Conservation (phyloP, 2,329 filamentous ascomycete genomes). For the Colletotrichum salicis region DNA sequence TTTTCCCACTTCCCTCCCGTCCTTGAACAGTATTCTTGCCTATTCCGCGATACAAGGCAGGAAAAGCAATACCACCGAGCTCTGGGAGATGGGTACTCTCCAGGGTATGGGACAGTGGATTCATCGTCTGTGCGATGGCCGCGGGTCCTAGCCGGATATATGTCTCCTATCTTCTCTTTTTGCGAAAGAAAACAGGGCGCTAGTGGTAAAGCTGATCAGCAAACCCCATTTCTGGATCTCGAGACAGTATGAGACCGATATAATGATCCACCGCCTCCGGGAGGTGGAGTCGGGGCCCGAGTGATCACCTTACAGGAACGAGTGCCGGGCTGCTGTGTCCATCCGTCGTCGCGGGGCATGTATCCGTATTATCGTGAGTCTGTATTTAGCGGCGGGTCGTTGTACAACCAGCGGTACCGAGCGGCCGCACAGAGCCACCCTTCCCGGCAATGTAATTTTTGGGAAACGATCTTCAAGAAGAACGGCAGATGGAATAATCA, state of each 20-base stretch:
- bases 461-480: constrained; percentile 11
- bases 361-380: neutral
- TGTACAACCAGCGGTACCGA: constrained; percentile 19
- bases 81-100: neutral
- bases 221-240: constrained; percentile 15
- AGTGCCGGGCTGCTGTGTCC: constrained; percentile 9
- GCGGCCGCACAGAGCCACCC: constrained; percentile 23
- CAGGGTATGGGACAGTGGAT: constrained; percentile 11
- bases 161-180: constrained; percentile 23
- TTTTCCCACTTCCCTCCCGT: neutral
- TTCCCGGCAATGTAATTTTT: constrained; percentile 6
- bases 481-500: neutral
- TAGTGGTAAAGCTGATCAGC: neutral
- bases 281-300: constrained; percentile 14
- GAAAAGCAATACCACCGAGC: constrained; percentile 11
- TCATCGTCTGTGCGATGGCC: constrained; percentile 23
- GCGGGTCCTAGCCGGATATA: constrained; percentile 20
- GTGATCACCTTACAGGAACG: neutral
- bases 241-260: constrained; percentile 18
- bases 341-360: neutral
- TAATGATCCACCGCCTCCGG: constrained; percentile 17
- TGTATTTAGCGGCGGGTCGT: neutral
- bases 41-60: constrained; percentile 15
- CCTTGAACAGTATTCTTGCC: neutral
- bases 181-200: constrained; percentile 16